phyloP scores from a whole-genome alignment of 2,329 filamentous ascomycete species.

The Exophiala phaeomuriformis region DNA sequence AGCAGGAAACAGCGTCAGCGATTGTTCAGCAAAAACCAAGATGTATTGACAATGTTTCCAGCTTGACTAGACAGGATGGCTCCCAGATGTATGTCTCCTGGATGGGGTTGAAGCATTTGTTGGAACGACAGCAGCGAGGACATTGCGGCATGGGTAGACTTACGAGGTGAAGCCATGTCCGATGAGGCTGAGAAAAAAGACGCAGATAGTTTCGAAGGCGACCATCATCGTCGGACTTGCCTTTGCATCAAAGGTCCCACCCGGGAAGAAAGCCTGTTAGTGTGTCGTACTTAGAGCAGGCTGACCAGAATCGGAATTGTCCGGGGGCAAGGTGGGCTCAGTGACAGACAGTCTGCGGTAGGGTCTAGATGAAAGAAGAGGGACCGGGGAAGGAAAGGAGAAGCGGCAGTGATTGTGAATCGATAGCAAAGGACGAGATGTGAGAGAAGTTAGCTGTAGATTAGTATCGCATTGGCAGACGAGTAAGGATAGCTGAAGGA shows the following conservation, averaged over 20 bases:
- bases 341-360: neutral
- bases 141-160: neutral
- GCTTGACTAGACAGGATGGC: neutral
- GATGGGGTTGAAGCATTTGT: neutral
- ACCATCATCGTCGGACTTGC: neutral
- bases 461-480: neutral
- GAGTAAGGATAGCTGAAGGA: neutral
- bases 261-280: too few relatives aligned
- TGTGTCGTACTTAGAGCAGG: too few relatives aligned
- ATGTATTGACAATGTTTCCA: neutral
- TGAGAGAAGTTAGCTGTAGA: neutral
- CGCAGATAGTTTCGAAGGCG: neutral
- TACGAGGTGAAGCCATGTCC: constrained; percentile 10
- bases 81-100: neutral
- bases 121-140: neutral
- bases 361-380: neutral
- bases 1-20: neutral
- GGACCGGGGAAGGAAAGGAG: neutral
- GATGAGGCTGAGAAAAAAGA: constrained; percentile 5
- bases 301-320: too few relatives aligned
- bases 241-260: neutral
- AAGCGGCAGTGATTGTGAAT: neutral
- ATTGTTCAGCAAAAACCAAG: neutral
- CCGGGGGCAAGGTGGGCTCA: too few relatives aligned
- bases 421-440: neutral